These are phyloP conservation scores for Talaromyces sp. DNA, from an alignment of 2,329 filamentous ascomycete species.

Conservation along the genomic window DNA sequence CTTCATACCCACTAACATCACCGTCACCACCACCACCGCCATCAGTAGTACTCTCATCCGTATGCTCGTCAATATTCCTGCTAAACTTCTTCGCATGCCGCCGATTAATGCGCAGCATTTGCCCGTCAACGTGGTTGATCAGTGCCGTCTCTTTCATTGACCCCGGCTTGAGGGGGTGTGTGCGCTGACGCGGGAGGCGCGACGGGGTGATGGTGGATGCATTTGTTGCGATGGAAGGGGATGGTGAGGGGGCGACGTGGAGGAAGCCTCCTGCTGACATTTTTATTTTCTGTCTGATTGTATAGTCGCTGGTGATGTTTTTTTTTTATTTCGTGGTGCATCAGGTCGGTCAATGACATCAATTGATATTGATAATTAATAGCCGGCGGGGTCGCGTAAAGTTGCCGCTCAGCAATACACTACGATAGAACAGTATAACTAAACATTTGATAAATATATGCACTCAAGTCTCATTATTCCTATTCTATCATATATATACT, in stretches of 20 bases:
- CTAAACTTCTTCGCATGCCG: slow-evolving; percentile 51
- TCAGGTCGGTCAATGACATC: neutral
- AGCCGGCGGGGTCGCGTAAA: slow-evolving; percentile 7
- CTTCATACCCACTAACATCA: slow-evolving; percentile 51
- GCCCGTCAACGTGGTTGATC: slow-evolving; percentile 54
- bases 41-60: slow-evolving; percentile 15
- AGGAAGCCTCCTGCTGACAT: slow-evolving; percentile 37
- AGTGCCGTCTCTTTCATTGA: slow-evolving; percentile 56
- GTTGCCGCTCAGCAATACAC: neutral
- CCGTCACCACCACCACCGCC: slow-evolving; percentile 24
- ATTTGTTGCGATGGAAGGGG: slow-evolving; percentile 39
- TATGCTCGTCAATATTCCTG: slow-evolving; percentile 14
- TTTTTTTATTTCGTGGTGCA: neutral
- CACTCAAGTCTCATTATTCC: neutral
- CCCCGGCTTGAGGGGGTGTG: slow-evolving; percentile 50
- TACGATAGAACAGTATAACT: neutral
- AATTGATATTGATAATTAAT: neutral
- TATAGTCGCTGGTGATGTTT: neutral
- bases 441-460: neutral
- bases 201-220: slow-evolving; percentile 33
- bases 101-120: slow-evolving; percentile 47
- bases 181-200: slow-evolving; percentile 50
- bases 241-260: slow-evolving; percentile 40
- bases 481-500: neutral
- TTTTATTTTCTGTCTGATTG: neutral